Conservation (phyloP, 805 yeast species). For the Priceomyces carsonii region DNA sequence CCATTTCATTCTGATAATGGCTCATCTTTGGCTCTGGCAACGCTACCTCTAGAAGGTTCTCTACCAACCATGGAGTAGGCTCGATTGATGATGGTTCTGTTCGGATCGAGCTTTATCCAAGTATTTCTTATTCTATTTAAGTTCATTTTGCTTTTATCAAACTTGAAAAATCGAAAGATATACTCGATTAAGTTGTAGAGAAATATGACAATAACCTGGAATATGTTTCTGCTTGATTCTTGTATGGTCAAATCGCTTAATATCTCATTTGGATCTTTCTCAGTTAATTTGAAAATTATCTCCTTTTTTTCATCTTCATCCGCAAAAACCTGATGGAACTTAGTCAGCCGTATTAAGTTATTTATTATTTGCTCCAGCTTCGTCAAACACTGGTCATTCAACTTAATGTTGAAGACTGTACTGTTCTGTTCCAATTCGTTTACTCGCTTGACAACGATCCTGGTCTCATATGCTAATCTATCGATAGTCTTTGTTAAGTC, state of each 20-base stretch:
- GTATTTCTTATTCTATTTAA: conserved; percentile 39
- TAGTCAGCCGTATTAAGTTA: conserved; percentile 27
- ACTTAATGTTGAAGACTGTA: conserved; percentile 25
- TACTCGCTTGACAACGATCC: conserved; percentile 40
- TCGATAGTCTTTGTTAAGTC: conserved; percentile 37
- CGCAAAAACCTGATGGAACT: conserved; percentile 30
- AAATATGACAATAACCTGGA: conserved; percentile 27
- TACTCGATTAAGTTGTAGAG: conserved; percentile 33
- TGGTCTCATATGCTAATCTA: conserved; percentile 39
- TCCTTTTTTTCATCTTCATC: conserved; percentile 28
- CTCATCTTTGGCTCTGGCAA: conserved; percentile 8
- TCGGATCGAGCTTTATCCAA: conserved; percentile 44
- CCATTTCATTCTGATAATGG: background rate
- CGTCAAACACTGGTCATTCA: conserved; percentile 25
- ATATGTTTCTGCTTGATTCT: conserved; percentile 4
- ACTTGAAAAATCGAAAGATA: conserved; percentile 35
- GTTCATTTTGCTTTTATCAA: conserved; percentile 44
- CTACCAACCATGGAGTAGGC: conserved; percentile 35
- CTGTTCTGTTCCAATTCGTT: conserved; percentile 41
- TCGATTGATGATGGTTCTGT: conserved; percentile 33
- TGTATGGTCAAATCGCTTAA: conserved; percentile 7
- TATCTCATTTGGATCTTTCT: conserved; percentile 11
- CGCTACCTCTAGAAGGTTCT: conserved; percentile 17
- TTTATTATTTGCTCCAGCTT: conserved; percentile 28
- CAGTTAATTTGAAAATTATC: conserved; percentile 28